Evolutionary conservation across 2,329 filamentous ascomycete species (phyloP), one percentile per base, ranked within the genome.

Genomic region (Xylariaceae sp.): DNA sequence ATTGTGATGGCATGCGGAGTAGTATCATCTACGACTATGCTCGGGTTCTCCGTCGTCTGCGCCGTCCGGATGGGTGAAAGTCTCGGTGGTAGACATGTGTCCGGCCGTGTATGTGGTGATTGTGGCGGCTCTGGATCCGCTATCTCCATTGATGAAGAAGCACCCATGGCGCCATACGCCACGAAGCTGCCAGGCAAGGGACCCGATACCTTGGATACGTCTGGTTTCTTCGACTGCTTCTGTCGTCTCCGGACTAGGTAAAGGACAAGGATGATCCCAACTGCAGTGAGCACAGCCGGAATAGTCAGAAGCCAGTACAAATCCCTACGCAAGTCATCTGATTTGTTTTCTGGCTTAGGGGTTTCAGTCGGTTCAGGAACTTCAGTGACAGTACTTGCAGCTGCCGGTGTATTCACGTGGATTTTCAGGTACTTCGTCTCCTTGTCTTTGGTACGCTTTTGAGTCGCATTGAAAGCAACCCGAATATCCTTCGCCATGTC

Each of bases 151-250:
- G 60, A 50, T 9, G 62, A 63, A 6, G 54, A 63, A 6, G 54
- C 61, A 10, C 64, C 62, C n/a, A 58, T 62, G 7, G 65, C 58
- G 15, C 61, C 63, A 37, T 68, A 66, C 10, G 64, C 62, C 47
- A 69, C 61, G 51, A 71, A 70, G 51, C 54, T 69, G 6, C 70
- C 69, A 4, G 70, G 67, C 23, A 72, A 53, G 2, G 70, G 70
- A 4, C 67, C 69, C 2, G 70, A 72, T 10, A 73, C 67, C 44
- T 72, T 62, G 17, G 58, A 55, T 10, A 66, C 60, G 34, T 63
- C 51, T 30, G 64, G 54, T n/a, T 62, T 63, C 10, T 55, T 64
- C 2, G 56, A 61, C 6, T 60, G 64, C 9, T 65, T 66, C 6
- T 64, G 65, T 13, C 69, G 67, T 44, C 63, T 66, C 34, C 69